Conservation (phyloP, 202 grass and related monocot species). For the Saccharum hybrid region DNA sequence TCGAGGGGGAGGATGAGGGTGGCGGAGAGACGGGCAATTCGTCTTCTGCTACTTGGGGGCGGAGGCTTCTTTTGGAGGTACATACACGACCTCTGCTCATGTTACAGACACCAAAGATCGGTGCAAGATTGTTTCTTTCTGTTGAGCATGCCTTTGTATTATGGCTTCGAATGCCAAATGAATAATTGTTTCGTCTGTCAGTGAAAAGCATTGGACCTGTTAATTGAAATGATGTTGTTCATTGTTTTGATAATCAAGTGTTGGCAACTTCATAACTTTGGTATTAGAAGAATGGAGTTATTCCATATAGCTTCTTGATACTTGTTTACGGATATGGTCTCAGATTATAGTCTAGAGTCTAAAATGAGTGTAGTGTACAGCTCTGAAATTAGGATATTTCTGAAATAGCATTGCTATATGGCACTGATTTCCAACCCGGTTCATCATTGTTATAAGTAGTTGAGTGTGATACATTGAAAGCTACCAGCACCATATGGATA, state of each 20-base stretch:
- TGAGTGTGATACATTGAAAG: slow-evolving; percentile 10
- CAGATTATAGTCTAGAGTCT: not conserved
- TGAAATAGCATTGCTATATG: slow-evolving; percentile 4
- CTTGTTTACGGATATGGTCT: not conserved
- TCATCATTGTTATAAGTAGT: not conserved
- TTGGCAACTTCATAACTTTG: no score
- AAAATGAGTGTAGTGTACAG: not conserved
- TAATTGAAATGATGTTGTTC: no score
- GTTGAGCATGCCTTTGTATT: slow-evolving; percentile 1
- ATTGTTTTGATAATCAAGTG: no score
- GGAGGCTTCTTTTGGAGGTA: no score
- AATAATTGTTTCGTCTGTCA: not conserved
- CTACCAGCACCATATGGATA: not conserved
- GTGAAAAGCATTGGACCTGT: no score
- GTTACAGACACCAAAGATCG: no score
- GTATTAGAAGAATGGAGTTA: no score
- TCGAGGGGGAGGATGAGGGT: no score
- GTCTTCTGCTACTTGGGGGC: no score
- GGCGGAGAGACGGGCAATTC: no score
- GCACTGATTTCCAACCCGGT: not conserved
- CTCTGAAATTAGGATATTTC: slow-evolving; percentile 22
- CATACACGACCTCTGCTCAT: no score
- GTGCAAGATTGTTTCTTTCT: not conserved
- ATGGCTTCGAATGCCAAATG: not conserved
- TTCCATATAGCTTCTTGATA: not conserved